Evolutionary conservation across 2,329 filamentous ascomycete species (phyloP), one percentile per base, ranked within the genome.

Genomic region (Alternaria tenuissima): DNA sequence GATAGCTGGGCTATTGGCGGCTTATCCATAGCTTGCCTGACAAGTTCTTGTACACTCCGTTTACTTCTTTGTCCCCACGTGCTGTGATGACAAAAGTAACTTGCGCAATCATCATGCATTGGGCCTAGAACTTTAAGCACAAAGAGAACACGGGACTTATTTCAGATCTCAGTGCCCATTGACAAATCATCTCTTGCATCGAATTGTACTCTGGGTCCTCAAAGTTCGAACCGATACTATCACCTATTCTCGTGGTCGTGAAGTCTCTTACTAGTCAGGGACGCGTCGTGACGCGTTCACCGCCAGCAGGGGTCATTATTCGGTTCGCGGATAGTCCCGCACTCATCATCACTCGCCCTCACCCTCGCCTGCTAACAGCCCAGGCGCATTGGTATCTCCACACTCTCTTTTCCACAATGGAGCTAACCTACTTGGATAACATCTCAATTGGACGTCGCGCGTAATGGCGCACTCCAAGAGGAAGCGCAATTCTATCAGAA

Each of bases 381-480:
- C 30, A 32, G 16, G 54, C 20, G 43, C 26, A 32, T 16, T 11
- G 5, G 18, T 36, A 16, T 36, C 20, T 7, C 44, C 14, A 32
- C 32, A 7, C 34, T 18, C 22, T 43, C 12, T 28, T 41, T 41
- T 58, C 68, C 55, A 74, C 62, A 54, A 75, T 76, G 71, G 68
- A 64, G 36, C 28, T 47, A 36, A 8, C 3, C 14, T 64, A 59
- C 39, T 38, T 22, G n/a, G 5, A 14, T 36, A 48, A 11, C 7
- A 47, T 41, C 42, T 30, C 24, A 22, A 61, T 63, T 65, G 64
- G 63, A 58, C 34, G 16, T 43, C 56, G 67, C 67, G 72, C 57
- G 68, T 76, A 62, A 76, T 76, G 74, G 67, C 68, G 24, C 24
- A 61, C 6, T n/a, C 52, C 24, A 75, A 74, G 56, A 65, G 70